Percentiles rank a stretch among this genome's conserved stretches.
phyloP scores from a whole-genome alignment of 306 rosid species.

The Castanea sativa region DNA sequence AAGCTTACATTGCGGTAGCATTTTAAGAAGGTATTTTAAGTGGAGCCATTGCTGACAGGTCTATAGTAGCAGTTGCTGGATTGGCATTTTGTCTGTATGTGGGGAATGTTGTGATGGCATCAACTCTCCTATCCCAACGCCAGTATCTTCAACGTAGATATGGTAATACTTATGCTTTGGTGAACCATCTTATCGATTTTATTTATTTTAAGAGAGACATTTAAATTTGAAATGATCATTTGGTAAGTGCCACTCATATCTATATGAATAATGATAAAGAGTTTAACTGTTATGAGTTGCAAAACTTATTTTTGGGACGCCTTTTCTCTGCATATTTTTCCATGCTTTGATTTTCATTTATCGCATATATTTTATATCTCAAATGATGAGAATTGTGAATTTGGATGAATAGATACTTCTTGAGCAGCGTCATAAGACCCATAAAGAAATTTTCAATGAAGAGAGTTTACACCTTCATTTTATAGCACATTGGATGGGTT shows the following conservation, averaged over 20 bases:
- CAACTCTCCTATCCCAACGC: conserved; percentile 37
- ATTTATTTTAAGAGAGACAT: background rate
- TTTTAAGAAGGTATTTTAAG: conserved; percentile 47
- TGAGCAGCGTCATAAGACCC: too few relatives aligned
- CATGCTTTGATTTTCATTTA: background rate
- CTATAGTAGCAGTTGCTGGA: conserved; percentile 46
- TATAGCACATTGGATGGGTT: background rate
- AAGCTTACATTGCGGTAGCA: conserved; percentile 36
- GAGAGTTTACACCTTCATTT: background rate
- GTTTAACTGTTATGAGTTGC: background rate
- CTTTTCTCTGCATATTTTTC: background rate
- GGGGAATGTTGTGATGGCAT: conserved; percentile 31
- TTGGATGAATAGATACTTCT: too few relatives aligned
- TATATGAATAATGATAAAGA: background rate
- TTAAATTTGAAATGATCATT: background rate
- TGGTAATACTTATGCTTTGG: conserved; percentile 26
- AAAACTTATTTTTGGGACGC: background rate
- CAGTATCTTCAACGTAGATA: conserved; percentile 29
- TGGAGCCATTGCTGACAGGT: conserved; percentile 48
- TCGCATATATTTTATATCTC: background rate
- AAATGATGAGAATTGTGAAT: background rate
- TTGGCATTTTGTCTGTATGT: conserved; percentile 38
- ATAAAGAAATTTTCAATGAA: background rate
- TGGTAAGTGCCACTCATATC: background rate
- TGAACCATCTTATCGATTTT: background rate